Percentiles rank a stretch among this genome's conserved stretches.
These are phyloP conservation scores for Paratinospora sagittata DNA, from an alignment of 164 flowering plant genomes.

Conservation along the genomic window DNA sequence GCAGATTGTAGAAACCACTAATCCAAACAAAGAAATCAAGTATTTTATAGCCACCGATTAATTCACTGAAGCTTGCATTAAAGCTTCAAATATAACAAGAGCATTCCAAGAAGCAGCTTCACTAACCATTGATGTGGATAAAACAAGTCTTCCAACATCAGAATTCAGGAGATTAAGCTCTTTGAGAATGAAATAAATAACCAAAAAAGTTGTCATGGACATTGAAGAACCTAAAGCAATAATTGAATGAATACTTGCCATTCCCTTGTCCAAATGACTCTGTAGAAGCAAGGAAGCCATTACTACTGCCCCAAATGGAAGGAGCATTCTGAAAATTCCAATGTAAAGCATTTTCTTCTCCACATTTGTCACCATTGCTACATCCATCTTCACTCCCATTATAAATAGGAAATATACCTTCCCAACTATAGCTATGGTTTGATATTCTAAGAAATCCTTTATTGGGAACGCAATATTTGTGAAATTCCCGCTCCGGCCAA, in stretches of 20 bases:
- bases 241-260: not conserved
- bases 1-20: slow-evolving; percentile 3
- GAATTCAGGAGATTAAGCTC: slow-evolving; percentile 27
- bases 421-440: not conserved
- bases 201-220: not conserved
- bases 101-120: not conserved
- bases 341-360: not conserved
- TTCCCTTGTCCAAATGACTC: not conserved
- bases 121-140: not conserved
- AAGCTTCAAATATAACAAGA: not conserved
- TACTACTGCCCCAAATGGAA: slow-evolving; percentile 7
- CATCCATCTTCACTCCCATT: slow-evolving; percentile 19
- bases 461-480: not conserved
- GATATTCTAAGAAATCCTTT: not conserved
- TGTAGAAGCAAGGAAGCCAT: not conserved
- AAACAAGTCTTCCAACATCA: slow-evolving; percentile 23
- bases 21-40: not conserved
- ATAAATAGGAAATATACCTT: slow-evolving; percentile 11
- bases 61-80: not conserved
- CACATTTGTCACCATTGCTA: not conserved
- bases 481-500: not conserved
- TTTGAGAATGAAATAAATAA: slow-evolving; percentile 7
- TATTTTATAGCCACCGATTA: not conserved
- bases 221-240: not conserved
- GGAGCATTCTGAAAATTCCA: not conserved